Percentiles rank a stretch among this genome's conserved stretches.
Evolutionary conservation across 228 moss, liverwort and hornwort genomes (phyloP).

Genomic region (Sphagnum fallax): DNA sequence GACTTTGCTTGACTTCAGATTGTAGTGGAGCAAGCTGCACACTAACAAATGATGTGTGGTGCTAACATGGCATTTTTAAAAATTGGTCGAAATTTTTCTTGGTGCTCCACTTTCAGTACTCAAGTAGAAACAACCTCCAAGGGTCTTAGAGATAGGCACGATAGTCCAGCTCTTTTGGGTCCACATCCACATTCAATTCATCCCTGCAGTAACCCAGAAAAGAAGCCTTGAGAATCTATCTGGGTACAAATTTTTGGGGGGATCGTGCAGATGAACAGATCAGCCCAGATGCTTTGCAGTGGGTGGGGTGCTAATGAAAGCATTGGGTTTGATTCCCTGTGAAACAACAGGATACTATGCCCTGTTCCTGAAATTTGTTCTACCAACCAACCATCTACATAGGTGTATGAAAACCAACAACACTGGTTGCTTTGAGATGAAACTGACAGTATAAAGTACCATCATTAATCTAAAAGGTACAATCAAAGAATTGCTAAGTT

Average conservation of each 20-base stretch:
- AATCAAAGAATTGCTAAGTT: not conserved
- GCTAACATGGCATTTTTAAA: too few relatives aligned
- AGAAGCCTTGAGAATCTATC: not conserved
- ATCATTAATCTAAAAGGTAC: not conserved
- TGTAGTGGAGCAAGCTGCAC: too few relatives aligned
- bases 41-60: too few relatives aligned
- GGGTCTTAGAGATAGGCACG: conserved; percentile 19
- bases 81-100: too few relatives aligned
- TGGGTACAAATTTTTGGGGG: too few relatives aligned
- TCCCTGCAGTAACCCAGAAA: conserved; percentile 23
- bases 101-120: too few relatives aligned
- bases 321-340: not conserved
- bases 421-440: not conserved
- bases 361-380: not conserved
- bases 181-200: conserved; percentile 24
- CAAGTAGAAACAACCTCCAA: not conserved
- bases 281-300: not conserved
- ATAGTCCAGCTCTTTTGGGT: conserved; percentile 23
- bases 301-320: not conserved
- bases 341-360: too few relatives aligned
- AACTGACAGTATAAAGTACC: not conserved
- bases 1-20: too few relatives aligned
- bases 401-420: not conserved
- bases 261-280: not conserved
- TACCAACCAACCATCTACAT: not conserved